Conservation (phyloP, 2,329 filamentous ascomycete genomes). For the Cytospora schulzeri region DNA sequence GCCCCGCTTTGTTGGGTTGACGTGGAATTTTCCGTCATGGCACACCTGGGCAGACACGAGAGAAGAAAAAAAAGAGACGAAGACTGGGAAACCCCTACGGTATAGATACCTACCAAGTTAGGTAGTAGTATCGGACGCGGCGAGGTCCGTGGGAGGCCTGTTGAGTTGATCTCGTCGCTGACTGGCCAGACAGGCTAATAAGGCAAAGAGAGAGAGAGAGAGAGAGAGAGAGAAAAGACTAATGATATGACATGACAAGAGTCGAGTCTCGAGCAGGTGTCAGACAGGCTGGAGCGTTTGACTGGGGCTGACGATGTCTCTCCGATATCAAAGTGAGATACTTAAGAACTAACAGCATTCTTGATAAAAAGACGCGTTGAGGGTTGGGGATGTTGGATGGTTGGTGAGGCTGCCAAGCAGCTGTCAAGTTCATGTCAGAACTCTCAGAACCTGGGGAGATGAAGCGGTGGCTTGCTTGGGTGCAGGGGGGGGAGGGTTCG, state of each 20-base stretch:
- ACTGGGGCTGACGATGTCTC: not conserved
- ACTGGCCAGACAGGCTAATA: not conserved
- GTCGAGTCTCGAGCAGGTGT: not conserved
- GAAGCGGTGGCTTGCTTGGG: constrained; percentile 4
- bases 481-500: constrained; percentile 7
- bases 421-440: constrained; percentile 14
- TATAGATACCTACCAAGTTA: not conserved
- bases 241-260: not conserved
- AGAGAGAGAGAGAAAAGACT: not conserved
- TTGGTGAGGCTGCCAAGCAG: constrained; percentile 15
- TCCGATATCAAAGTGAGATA: too few relatives aligned
- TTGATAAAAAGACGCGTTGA: not conserved
- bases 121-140: not conserved
- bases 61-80: not conserved
- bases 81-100: not conserved
- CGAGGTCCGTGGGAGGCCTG: not conserved
- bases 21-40: not conserved
- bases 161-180: not conserved
- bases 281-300: not conserved
- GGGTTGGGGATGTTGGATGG: not conserved
- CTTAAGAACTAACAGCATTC: not conserved
- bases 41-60: not conserved
- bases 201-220: too few relatives aligned
- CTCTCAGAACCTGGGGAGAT: constrained; percentile 3
- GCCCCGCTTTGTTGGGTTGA: not conserved